Base-by-base conservation (phyloP, 75 land plant species). In the Chamaecyparis obtusa region DNA sequence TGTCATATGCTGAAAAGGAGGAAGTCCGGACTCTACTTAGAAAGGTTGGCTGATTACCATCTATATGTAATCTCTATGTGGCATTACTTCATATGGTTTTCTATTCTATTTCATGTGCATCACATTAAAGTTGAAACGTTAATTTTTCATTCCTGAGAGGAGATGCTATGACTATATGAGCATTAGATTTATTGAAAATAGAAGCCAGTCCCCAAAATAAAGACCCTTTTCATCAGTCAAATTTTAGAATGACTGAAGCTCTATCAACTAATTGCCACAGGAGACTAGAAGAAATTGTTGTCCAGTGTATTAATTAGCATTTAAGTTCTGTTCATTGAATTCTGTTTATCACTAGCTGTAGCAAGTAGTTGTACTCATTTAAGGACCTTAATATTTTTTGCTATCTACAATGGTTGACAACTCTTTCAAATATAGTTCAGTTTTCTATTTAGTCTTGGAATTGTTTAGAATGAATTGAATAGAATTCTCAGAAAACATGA, bases 1-100 rank as follows among this genome's bases (percentile, higher is more conserved):
- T 97, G 80, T 89, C 93, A 27, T 97, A 97, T 92, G 90, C 83
- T 77, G 96, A 97, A 88, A 97, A 97, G 86, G 91, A 96, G 85
- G 98, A 97, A 89, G 96, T 97, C 24, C 98, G 98, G 27, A 85
- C 86, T 86, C 94, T 94, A 80, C 83, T 97, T 32, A 94, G 95
- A 89, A 88, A 97, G 98, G 99, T 97, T 43, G 85, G 95, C 39
- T 17, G 46, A 78, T 78, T 78, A 7, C 39, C 19, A 41, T 78
- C 9, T 37, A 19, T 9, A 19, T 75, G 5, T 6, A 35, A 37
- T 37, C 41, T 76, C 5, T 76, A 76, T 76, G 41, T 17, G 37
- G 8, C 17, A 78, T 19, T 37, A 19, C 27, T 35, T 37, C 39
- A 17, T 33, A 37, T 77, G 43, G 39, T 36, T 77, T 77, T 39